phyloP scores from a whole-genome alignment of 495 filamentous ascomycete genomes.

The Mytilinidion resinicola region DNA sequence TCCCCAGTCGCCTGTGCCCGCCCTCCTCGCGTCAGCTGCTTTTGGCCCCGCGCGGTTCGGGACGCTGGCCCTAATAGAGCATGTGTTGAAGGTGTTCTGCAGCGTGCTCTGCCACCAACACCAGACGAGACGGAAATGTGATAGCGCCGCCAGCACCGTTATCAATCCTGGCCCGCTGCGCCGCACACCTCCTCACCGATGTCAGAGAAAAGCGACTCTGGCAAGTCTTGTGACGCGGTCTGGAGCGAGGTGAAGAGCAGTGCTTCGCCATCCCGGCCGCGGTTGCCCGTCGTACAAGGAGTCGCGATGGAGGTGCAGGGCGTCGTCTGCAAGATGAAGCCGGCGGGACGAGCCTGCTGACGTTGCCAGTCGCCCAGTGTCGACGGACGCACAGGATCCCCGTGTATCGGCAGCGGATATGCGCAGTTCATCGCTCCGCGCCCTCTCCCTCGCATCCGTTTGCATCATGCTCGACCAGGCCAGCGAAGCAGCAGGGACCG shows the following conservation, averaged over 20 bases:
- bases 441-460: background rate
- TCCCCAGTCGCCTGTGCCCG: no score
- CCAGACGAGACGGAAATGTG: no score
- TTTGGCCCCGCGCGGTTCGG: no score
- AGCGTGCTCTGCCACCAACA: no score
- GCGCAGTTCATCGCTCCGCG: background rate
- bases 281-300: background rate
- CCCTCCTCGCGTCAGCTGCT: no score
- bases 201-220: background rate
- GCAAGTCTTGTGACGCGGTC: background rate
- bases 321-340: background rate
- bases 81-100: no score
- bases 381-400: background rate
- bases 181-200: background rate
- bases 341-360: background rate
- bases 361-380: no score
- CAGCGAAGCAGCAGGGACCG: background rate
- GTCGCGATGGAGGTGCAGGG: background rate
- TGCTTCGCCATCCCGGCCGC: background rate
- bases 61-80: no score
- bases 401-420: background rate
- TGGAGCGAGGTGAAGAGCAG: background rate
- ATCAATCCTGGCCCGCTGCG: background rate
- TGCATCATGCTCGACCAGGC: background rate
- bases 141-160: background rate